Percentiles rank a stretch among this genome's conserved stretches.
These are phyloP conservation scores for Hydrangea macrophylla DNA, from an alignment of 148 eudicot species.

Conservation along the genomic window DNA sequence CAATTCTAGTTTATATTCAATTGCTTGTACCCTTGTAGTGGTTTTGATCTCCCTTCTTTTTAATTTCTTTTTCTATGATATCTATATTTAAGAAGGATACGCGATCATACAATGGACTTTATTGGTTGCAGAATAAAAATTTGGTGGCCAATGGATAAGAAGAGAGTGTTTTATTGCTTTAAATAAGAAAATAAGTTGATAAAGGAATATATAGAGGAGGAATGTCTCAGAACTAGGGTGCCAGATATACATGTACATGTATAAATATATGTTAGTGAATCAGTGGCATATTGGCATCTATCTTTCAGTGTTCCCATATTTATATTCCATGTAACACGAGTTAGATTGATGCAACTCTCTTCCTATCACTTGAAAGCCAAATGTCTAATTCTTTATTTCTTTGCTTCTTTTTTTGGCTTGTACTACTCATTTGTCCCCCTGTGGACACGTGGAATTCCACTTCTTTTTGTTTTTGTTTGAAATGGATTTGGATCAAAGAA, in stretches of 20 bases:
- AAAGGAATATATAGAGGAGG: neutral
- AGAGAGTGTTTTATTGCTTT: slow-evolving; percentile 43
- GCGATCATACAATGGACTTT: slow-evolving; percentile 58
- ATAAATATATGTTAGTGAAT: neutral
- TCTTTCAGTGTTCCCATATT: neutral
- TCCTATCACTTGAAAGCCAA: neutral
- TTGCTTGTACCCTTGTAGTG: neutral
- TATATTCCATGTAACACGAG: neutral
- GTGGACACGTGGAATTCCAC: too few relatives aligned
- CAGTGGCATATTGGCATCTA: slow-evolving; percentile 2
- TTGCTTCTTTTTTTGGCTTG: too few relatives aligned
- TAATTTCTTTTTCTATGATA: neutral
- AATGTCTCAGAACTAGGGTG: neutral
- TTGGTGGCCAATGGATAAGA: slow-evolving; percentile 99
- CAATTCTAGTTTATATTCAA: neutral
- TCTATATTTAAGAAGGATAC: slow-evolving; percentile 36
- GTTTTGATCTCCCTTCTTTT: neutral
- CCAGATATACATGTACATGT: neutral
- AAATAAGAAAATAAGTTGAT: neutral
- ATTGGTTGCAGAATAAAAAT: slow-evolving; percentile 76
- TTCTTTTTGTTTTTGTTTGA: too few relatives aligned
- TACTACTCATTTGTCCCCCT: neutral
- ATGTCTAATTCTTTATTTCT: neutral
- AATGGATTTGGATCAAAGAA: too few relatives aligned
- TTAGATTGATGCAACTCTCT: neutral